Base-by-base conservation (phyloP, 202 grass and related monocot species). In the Panicum virgatum region DNA sequence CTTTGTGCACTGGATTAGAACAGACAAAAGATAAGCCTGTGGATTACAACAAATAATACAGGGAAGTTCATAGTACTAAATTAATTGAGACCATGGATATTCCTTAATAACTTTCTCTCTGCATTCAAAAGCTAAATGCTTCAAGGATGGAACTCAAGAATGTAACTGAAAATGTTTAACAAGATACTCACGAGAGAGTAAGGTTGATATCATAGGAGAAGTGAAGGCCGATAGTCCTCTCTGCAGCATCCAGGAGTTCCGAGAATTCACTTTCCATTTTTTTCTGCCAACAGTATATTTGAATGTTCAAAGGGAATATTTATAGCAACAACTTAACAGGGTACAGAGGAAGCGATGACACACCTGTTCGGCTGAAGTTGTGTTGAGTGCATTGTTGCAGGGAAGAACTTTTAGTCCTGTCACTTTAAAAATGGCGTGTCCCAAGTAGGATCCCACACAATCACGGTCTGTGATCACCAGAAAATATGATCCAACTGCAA, bases 161-260 rank as follows among this genome's bases (percentile, higher is more conserved):
- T 77, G 44, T 23, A 66, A 38, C 12, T 69, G 40, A n/a, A 72
- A 45, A 48, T 79, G 20, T 34, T 68, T 34, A 34, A 51, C 42
- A 62, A 19, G 12, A 32, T n/a, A 87, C 86, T 61, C 81, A 98
- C 95, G 71, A 91, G 52, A 95, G 82, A 47, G 95, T 98, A 86
- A 98, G 84, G 86, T 98, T 98, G 32, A 89, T 75, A 81, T 98
- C 95, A 43, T 95, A 98, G 29, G 92, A 98, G 84, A 98, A 94
- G 80, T 93, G 92, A 34, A 98, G 86, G 48, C 95, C 95, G 30
- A 91, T 77, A 38, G 83, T 76, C 73, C 77, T 89, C 79, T 98
- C 86, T n/a, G 95, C 89, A 84, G 92, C 90, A 74, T 88, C 82
- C 73, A 97, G 46, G 30, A 97, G 90, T 62, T 86, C 85, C 5